These are phyloP conservation scores for Didymellaceae sp. DNA, from an alignment of 2,329 filamentous ascomycete genomes.

Conservation along the genomic window DNA sequence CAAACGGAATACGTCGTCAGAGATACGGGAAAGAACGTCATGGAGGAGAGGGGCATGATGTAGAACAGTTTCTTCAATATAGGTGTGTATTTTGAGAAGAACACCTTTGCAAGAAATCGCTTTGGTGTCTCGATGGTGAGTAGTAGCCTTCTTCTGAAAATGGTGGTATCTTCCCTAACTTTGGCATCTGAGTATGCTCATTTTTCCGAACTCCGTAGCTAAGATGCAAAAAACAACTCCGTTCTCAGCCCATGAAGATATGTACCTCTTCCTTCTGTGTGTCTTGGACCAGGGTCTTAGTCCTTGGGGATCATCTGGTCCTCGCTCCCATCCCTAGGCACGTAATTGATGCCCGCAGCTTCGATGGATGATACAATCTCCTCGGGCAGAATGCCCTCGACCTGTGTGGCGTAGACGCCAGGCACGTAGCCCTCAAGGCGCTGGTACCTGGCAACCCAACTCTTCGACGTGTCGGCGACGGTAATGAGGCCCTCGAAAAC, in stretches of 20 bases:
- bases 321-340: constrained; percentile 55
- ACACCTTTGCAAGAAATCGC: neutral
- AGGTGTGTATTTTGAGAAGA: neutral
- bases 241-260: neutral
- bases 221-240: constrained; percentile 22
- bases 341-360: constrained; percentile 66
- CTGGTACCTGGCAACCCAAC: constrained; percentile 98
- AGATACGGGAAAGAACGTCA: neutral
- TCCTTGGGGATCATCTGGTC: constrained; percentile 47
- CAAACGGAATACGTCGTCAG: neutral
- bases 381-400: constrained; percentile 75
- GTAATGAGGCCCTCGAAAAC: constrained; percentile 94
- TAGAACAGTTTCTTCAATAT: neutral
- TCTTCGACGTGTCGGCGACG: constrained; percentile 78
- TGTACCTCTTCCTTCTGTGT: neutral
- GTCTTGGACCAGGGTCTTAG: neutral
- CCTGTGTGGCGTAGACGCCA: constrained; percentile 93
- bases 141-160: neutral
- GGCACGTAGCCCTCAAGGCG: constrained; percentile 85
- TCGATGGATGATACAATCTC: constrained; percentile 64
- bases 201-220: constrained; percentile 36
- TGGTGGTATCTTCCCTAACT: constrained; percentile 10
- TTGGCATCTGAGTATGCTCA: constrained; percentile 11
- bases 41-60: neutral
- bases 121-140: neutral